These are phyloP conservation scores for Phytophthora gonapodyides DNA, from an alignment of 352 stramenopile species.

Conservation along the genomic window DNA sequence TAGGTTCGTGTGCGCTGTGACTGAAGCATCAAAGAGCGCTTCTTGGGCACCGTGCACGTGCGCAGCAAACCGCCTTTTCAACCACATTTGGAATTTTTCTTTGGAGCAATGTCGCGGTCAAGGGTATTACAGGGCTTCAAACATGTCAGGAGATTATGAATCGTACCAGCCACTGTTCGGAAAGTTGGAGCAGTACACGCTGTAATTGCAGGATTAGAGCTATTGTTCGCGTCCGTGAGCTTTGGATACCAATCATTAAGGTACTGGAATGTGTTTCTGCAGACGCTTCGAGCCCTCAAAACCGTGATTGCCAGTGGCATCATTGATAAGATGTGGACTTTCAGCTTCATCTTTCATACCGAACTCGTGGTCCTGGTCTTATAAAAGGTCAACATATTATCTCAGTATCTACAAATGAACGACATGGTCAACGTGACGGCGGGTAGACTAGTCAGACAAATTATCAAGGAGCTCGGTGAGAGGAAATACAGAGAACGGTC, in stretches of 20 bases:
- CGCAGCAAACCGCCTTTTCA: too few relatives aligned
- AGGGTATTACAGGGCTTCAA: too few relatives aligned
- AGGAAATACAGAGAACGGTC: too few relatives aligned
- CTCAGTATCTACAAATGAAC: conserved; percentile 6
- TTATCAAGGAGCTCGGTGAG: neutral
- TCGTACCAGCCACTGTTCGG: too few relatives aligned
- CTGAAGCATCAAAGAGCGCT: conserved; percentile 1
- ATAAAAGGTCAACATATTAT: conserved; percentile 14
- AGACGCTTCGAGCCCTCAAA: neutral
- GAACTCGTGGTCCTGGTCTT: neutral
- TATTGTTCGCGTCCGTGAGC: too few relatives aligned
- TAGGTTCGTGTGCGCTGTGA: too few relatives aligned
- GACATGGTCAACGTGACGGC: conserved; percentile 3
- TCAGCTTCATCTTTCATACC: conserved; percentile 12
- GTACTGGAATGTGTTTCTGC: neutral
- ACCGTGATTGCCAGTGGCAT: conserved; percentile 5
- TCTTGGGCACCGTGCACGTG: neutral
- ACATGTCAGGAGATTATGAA: too few relatives aligned
- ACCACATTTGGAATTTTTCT: too few relatives aligned
- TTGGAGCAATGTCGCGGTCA: too few relatives aligned
- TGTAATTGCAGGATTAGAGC: too few relatives aligned
- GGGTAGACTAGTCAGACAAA: conserved; percentile 1
- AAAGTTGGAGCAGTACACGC: too few relatives aligned
- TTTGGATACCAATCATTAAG: neutral
- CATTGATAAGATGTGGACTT: conserved; percentile 10